Base-by-base conservation (phyloP, 306 rosid genomes). In the Begonia fuchsioides region DNA sequence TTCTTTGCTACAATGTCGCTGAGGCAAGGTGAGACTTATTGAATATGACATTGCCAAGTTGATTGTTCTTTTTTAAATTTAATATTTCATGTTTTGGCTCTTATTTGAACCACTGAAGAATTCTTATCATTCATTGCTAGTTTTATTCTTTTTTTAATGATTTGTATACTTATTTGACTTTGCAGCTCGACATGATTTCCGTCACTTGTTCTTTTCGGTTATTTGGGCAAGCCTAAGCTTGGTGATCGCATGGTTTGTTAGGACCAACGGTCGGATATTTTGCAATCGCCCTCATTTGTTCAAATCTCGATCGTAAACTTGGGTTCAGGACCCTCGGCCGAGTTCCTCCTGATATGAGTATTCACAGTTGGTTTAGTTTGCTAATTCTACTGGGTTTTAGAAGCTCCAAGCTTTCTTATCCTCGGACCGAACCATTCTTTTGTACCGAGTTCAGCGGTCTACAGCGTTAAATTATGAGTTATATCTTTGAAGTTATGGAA, bases 251-350 rank as follows among this genome's bases (percentile, higher is more conserved):
- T 78, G 81, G 52, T 75, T 81, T 71, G 94, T 90, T 66, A 73
- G 83, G 74, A 92, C 94, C 61, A 81, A 85, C 1, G 98, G 95
- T 13, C 80, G 93, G 39, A 49, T 90, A 53, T 90, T 90, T 82
- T 90, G 98, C 80, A 85, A 81, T 68, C 67, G 98, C 17, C 98
- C 94, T 13, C 82, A 79, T 62, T 83, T 90, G 15, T 85, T 75
- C 81, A 85, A 75, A 66, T 87, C 94, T 43, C 56, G 62, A 17
- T 47, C 57, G 46, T 81, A 71, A 72, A 55, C 53, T 47, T 50
- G 56, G 48, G 59, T 41, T 17, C 39, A 40, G 43, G 38, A 17
- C 11, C 20, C 16, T 17, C 40, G 71, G 60, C 54, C 38, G 32
- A 54, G 35, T 26, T 26, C 35, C 35, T 26, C 1, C 8, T 26